Conservation (phyloP, 257 asterid species). For the Agastache rugosa region DNA sequence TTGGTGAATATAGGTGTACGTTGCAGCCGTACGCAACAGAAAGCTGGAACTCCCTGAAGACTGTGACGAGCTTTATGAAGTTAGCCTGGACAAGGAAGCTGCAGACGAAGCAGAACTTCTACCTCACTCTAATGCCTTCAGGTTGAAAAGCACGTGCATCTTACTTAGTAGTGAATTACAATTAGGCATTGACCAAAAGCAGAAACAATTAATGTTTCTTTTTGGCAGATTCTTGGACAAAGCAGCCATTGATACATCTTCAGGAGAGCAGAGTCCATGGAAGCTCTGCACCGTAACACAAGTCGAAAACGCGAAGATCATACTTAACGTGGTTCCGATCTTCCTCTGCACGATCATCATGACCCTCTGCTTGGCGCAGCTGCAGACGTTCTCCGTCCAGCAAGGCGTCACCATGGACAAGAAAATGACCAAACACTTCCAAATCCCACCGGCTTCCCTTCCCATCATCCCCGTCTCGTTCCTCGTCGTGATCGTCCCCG, state of each 20-base stretch:
- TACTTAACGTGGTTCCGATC: slow-evolving; percentile 63
- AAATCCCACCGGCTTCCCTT: slow-evolving; percentile 71
- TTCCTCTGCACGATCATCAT: slow-evolving; percentile 75
- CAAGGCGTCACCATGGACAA: slow-evolving; percentile 82
- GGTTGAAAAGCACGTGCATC: slow-evolving; percentile 39
- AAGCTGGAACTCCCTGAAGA: slow-evolving; percentile 60
- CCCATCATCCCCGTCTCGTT: slow-evolving; percentile 65
- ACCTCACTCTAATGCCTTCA: slow-evolving; percentile 57
- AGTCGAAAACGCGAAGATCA: slow-evolving; percentile 79
- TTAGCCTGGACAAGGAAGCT: slow-evolving; percentile 50
- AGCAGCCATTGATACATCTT: slow-evolving; percentile 62
- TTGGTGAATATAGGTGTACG: slow-evolving; percentile 64
- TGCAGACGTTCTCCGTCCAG: slow-evolving; percentile 74
- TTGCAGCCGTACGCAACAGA: slow-evolving; percentile 66
- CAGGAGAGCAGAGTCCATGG: slow-evolving; percentile 52
- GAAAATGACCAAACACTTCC: slow-evolving; percentile 50
- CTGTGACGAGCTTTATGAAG: slow-evolving; percentile 53
- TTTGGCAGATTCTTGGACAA: slow-evolving; percentile 67
- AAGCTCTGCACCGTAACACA: slow-evolving; percentile 77
- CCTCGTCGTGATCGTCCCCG: slow-evolving; percentile 57
- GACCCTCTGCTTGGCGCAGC: slow-evolving; percentile 85
- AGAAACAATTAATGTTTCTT: not conserved
- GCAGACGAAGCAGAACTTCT: slow-evolving; percentile 50
- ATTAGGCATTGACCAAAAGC: no score
- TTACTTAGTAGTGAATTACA: not conserved